Percentiles rank a stretch among this genome's conserved stretches.
Conservation (phyloP, 1,139 yeast species). For the Debaryomyces udenii region DNA sequence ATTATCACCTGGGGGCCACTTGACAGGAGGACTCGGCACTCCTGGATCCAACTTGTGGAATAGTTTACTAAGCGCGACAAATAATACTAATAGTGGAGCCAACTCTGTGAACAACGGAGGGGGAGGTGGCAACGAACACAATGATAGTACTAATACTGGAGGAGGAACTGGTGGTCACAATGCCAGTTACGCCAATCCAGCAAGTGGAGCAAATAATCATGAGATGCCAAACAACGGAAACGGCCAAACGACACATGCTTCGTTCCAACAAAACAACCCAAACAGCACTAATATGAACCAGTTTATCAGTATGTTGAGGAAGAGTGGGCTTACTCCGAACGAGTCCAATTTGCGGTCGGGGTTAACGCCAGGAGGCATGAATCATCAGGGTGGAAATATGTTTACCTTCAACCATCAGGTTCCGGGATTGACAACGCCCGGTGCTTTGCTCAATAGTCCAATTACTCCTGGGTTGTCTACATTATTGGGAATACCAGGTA, state of each 20-base stretch:
- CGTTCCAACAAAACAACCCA: conserved; percentile 14
- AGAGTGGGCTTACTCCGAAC: conserved; percentile 70
- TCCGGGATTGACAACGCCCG: conserved; percentile 51
- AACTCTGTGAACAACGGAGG: conserved; percentile 2
- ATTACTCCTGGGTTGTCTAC: conserved; percentile 53
- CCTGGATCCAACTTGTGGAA: conserved; percentile 54
- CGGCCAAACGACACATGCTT: conserved; percentile 8
- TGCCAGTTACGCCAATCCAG: conserved; percentile 4
- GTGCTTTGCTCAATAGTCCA: conserved; percentile 43
- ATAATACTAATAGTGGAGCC: conserved; percentile 15
- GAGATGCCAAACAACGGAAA: not conserved
- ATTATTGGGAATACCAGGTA: conserved; percentile 32
- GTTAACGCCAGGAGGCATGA: conserved; percentile 50
- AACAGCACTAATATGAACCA: conserved; percentile 24
- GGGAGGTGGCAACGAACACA: conserved; percentile 13
- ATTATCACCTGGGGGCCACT: conserved; percentile 40
- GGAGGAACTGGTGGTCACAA: conserved; percentile 8
- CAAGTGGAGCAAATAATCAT: conserved; percentile 13
- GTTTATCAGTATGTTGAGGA: conserved; percentile 37
- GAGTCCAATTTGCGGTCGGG: conserved; percentile 70
- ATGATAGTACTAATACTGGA: conserved; percentile 1
- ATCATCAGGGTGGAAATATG: conserved; percentile 22
- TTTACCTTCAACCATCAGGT: conserved; percentile 39
- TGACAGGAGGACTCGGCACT: conserved; percentile 47
- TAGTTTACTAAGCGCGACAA: conserved; percentile 46